Percentiles rank a stretch among this genome's conserved stretches.
phyloP scores from a whole-genome alignment of 2,329 filamentous ascomycete species.

The Talaromyces sp. region DNA sequence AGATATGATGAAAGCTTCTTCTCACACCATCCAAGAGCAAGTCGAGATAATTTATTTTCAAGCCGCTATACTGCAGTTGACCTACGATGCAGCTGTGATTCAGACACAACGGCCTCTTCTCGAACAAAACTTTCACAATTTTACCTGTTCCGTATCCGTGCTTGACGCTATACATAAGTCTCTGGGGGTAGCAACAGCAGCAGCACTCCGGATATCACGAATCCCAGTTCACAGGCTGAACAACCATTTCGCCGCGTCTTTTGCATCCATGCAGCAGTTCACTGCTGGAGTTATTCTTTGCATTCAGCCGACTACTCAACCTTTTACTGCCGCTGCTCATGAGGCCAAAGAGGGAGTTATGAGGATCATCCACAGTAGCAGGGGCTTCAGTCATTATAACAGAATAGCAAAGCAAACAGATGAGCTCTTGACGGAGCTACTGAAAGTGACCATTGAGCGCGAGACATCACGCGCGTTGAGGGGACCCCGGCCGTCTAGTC shows the following conservation, averaged over 20 bases:
- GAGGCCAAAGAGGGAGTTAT: constrained; percentile 26
- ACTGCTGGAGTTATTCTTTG: constrained; percentile 22
- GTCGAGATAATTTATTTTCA: constrained; percentile 13
- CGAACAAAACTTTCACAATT: constrained; percentile 12
- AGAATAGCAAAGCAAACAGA: constrained; percentile 22
- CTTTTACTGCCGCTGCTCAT: constrained; percentile 20
- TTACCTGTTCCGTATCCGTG: neutral
- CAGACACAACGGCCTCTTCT: constrained; percentile 19
- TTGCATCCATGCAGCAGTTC: constrained; percentile 17
- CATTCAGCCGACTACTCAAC: constrained; percentile 22
- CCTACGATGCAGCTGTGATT: constrained; percentile 20
- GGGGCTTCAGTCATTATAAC: constrained; percentile 16
- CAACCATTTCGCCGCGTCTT: constrained; percentile 19
- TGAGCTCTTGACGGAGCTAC: constrained; percentile 21
- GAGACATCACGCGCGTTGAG: constrained; percentile 13
- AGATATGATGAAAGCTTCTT: neutral
- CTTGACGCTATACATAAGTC: constrained; percentile 10
- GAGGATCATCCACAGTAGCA: constrained; percentile 21
- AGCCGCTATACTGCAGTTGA: constrained; percentile 17
- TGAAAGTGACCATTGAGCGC: constrained; percentile 18
- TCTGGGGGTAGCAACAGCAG: constrained; percentile 16
- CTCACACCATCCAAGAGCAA: neutral
- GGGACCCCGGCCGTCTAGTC: neutral
- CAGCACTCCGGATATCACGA: constrained; percentile 24
- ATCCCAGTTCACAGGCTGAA: constrained; percentile 20